A percentile compares a stretch with the other conserved stretches of the same genome.
These are phyloP conservation scores for Massariosphaeria phaeospora DNA, from an alignment of 495 filamentous ascomycete genomes.

Conservation along the genomic window DNA sequence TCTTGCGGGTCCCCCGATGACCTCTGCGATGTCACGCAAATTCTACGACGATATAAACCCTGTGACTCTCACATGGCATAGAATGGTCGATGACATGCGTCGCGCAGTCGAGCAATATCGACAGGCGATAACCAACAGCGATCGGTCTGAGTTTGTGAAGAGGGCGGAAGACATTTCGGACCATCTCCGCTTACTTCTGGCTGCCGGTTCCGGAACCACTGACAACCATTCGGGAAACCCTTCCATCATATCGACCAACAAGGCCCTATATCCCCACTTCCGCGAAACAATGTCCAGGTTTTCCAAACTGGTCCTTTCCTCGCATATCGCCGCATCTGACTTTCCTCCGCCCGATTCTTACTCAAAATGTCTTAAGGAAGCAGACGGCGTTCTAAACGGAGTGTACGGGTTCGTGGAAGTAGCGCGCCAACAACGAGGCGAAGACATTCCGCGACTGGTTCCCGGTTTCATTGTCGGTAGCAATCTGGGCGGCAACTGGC, in stretches of 20 bases:
- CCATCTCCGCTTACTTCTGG: constrained; percentile 85
- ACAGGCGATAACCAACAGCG: constrained; percentile 71
- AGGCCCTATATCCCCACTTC: constrained; percentile 92
- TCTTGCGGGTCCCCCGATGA: constrained; percentile 48
- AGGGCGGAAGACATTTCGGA: constrained; percentile 96
- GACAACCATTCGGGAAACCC: constrained; percentile 98
- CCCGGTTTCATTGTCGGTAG: constrained; percentile 89
- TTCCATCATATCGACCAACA: constrained; percentile 98
- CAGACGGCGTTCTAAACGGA: constrained; percentile 86
- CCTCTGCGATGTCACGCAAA: constrained; percentile 63
- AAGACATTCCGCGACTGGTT: constrained; percentile 79
- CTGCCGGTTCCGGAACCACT: constrained; percentile 91
- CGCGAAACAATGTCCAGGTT: constrained; percentile 99
- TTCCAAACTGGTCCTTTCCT: constrained; percentile 94
- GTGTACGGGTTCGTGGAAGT: constrained; percentile 96
- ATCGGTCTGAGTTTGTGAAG: constrained; percentile 83
- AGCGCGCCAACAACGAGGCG: constrained; percentile 82
- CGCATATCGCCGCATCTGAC: constrained; percentile 94
- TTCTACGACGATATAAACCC: constrained; percentile 80
- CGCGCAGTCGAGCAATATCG: constrained; percentile 80
- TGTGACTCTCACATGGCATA: constrained; percentile 76
- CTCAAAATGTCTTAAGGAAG: constrained; percentile 90
- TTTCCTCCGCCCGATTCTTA: constrained; percentile 82
- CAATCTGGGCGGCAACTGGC: constrained; percentile 81
- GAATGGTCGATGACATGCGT: constrained; percentile 85